Evolutionary conservation across 441 rosid genomes (phyloP), one percentile per base, ranked within the genome.

Genomic region (Francoa sonchifolia): DNA sequence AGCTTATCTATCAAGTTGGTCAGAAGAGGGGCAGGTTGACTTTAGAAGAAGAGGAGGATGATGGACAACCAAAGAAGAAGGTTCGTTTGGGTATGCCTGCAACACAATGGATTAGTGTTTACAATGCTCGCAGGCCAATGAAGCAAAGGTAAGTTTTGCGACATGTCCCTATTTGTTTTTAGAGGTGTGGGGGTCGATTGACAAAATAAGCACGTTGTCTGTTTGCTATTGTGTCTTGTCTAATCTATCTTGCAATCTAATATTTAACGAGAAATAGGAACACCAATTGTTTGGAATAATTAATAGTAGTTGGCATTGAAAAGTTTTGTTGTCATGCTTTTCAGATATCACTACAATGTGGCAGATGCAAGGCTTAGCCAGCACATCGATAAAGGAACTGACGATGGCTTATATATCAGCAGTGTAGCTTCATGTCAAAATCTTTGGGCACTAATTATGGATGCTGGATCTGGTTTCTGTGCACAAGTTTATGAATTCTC

Each of bases 11-110:
- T 66, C 84, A 74, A 61, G 94, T 79, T 50, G 98, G 96, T 23
- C 98, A 82, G 40, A 90, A 90, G 82, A 76, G 98, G 44, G 96
- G 94, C 10, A 65, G 96, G 16, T 61, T 79, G 55, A 76, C 80
- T 36, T 47, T 26, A n/a, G 43, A 44, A 18, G 92, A 77, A 21
- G 98, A 80, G 34, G 97, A 87, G 13, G 98, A 79, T 12, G 88
- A 84, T 55, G 94, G 76, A 39, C 98, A 80, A 41, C 82, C 94
- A 30, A 90, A 79, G 77, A 74, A 77, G 67, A 90, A 85, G 66
- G 65, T 90, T 31, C 76, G 94, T 20, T 61, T 90, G 84, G 96
- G 98, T 25, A 82, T 78, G 92, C 98, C 98, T 36, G 93, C 96
- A 48, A 79, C 84, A 8, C 96, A 90, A 47, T 90, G 98, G 98